These are phyloP conservation scores for Drosera spatulata DNA, from an alignment of 179 eudicot genomes.

Conservation along the genomic window DNA sequence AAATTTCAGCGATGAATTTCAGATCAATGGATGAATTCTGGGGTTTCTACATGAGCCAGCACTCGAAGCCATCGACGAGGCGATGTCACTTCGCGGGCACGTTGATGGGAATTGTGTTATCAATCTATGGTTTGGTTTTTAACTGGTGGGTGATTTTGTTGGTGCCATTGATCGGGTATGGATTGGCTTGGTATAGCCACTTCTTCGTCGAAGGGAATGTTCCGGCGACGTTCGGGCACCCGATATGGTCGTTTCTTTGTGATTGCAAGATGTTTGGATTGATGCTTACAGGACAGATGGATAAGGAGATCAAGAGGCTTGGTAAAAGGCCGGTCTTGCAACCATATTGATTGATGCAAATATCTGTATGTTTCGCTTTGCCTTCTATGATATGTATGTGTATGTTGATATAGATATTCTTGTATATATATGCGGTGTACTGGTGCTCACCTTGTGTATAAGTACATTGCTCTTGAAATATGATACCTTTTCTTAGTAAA, in stretches of 20 bases:
- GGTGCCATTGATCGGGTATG: constrained; percentile 71
- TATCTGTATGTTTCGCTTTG: background rate
- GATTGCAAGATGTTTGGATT: constrained; percentile 89
- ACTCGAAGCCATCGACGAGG: constrained; percentile 76
- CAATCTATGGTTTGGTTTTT: constrained; percentile 39
- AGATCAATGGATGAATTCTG: constrained; percentile 82
- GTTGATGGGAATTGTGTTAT: constrained; percentile 33
- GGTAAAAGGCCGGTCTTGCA: constrained; percentile 66
- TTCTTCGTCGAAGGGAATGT: constrained; percentile 68
- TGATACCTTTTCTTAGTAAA: too few relatives aligned
- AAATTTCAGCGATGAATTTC: constrained; percentile 37
- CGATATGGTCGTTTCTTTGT: constrained; percentile 74
- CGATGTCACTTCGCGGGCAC: constrained; percentile 77
- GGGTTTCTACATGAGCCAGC: constrained; percentile 77
- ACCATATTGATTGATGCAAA: constrained; percentile 18
- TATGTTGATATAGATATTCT: too few relatives aligned
- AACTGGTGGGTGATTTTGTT: constrained; percentile 47
- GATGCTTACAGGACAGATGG: constrained; percentile 74
- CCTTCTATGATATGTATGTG: too few relatives aligned
- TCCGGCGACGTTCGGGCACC: constrained; percentile 83
- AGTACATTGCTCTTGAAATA: too few relatives aligned
- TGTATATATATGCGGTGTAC: too few relatives aligned
- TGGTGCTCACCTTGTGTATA: too few relatives aligned
- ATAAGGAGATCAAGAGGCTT: constrained; percentile 65
- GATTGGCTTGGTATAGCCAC: constrained; percentile 82